Conservation (phyloP, 83 land plant species). For the Larix sibirica region DNA sequence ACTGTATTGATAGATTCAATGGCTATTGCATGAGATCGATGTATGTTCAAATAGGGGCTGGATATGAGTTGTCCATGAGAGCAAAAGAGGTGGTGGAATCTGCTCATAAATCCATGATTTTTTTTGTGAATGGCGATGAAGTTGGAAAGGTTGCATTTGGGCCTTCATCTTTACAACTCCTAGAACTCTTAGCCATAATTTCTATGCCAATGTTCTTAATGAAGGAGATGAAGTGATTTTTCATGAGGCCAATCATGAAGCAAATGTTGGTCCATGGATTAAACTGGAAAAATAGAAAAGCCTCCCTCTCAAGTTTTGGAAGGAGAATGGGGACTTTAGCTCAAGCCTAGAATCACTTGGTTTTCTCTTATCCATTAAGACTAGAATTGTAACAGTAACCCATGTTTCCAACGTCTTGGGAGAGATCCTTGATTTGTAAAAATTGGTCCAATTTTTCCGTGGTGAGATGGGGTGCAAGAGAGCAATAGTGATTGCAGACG, state of each 20-base stretch:
- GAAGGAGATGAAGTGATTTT: constrained; percentile 32
- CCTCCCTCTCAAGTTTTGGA: constrained; percentile 23
- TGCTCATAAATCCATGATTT: constrained; percentile 22
- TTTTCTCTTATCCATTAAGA: constrained; percentile 15
- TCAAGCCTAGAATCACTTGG: constrained; percentile 17
- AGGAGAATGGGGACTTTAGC: constrained; percentile 15
- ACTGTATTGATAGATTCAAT: constrained; percentile 26
- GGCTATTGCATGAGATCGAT: constrained; percentile 19
- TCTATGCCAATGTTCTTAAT: neutral
- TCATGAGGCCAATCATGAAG: constrained; percentile 30
- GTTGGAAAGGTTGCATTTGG: constrained; percentile 27
- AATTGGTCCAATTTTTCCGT: constrained; percentile 13
- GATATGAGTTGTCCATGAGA: constrained; percentile 18
- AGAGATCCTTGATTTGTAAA: constrained; percentile 24
- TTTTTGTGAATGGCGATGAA: constrained; percentile 17
- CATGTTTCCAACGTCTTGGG: constrained; percentile 20
- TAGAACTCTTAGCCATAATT: constrained; percentile 9
- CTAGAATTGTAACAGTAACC: constrained; percentile 12
- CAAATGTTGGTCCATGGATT: constrained; percentile 26
- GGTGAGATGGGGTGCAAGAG: neutral
- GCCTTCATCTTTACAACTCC: constrained; percentile 25
- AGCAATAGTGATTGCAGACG: constrained; percentile 27
- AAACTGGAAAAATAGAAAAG: constrained; percentile 13
- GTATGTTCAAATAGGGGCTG: constrained; percentile 23
- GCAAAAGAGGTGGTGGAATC: constrained; percentile 5